Evolutionary conservation across 306 rosid genomes (phyloP).

Genomic region (Sicyos baderoa): DNA sequence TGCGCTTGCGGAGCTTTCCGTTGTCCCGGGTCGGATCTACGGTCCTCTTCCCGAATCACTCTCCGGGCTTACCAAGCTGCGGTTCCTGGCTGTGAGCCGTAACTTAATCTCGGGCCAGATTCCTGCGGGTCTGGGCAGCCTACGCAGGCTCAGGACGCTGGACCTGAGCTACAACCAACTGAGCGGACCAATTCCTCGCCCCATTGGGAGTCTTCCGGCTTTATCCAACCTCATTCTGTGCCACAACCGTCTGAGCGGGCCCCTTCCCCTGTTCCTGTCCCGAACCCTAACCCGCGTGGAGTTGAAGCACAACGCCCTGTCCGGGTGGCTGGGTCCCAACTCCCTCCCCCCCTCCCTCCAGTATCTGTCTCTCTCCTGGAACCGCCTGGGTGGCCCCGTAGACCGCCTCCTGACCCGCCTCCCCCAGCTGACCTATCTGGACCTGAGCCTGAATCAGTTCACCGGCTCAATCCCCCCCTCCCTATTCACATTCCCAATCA

Average conservation of each 20-base stretch:
- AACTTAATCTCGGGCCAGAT: constrained; percentile 81
- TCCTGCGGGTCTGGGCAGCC: constrained; percentile 45
- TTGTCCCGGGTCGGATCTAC: constrained; percentile 76
- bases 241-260: constrained; percentile 71
- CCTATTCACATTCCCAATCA: constrained; percentile 63
- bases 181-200: constrained; percentile 57
- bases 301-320: constrained; percentile 64
- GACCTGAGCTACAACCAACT: constrained; percentile 87
- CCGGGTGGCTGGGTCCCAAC: constrained; percentile 55
- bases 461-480: constrained; percentile 64
- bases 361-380: constrained; percentile 76
- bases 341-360: constrained; percentile 70
- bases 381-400: constrained; percentile 57
- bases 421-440: constrained; percentile 56
- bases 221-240: constrained; percentile 71
- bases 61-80: constrained; percentile 46
- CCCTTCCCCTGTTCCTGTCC: constrained; percentile 65
- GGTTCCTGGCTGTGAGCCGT: constrained; percentile 74
- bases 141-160: constrained; percentile 51
- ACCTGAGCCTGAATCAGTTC: constrained; percentile 72
- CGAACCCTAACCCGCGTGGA: constrained; percentile 58
- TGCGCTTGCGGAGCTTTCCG: constrained; percentile 64
- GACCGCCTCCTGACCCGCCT: constrained; percentile 52
- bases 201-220: constrained; percentile 53
- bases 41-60: constrained; percentile 54